Evolutionary conservation across 176 grass and related monocot species (phyloP), one percentile per base, ranked within the genome.

Genomic region (Saccharum spontaneum): DNA sequence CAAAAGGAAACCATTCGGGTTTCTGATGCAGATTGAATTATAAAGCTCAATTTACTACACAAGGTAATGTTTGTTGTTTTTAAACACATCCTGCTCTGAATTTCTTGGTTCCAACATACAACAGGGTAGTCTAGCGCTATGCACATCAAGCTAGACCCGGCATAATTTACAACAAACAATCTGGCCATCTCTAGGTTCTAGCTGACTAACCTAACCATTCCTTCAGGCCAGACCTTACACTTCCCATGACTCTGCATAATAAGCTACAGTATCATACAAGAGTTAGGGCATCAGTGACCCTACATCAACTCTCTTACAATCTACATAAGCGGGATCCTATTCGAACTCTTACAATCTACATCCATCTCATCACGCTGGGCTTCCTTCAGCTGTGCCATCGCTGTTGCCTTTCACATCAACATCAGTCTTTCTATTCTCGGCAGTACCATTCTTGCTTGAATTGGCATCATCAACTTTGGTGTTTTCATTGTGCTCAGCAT

Each of bases 81-180:
- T 5, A 41, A 41, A 8, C 7, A 28, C 23, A 9, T 14, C 9
- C 81, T 63, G 4, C 43, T 34, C 14, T 54, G 13, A 17, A 20
- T 68, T 36, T 17, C 15, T 67, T 67, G 65, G 13, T 39, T 49
- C 72, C 72, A 52, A 8, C 45, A 33, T 63, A 55, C 73, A 84
- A 22, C 67, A 43, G 24, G 11, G 17, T n/a, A 59, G 22, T 31
- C 38, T 49, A 71, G 64, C 22, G 12, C 24, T 64, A 18, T 60
- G 30, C 80, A 83, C 20, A 44, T 48, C 69, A 85, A 24, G n/a
- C n/a, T 41, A 83, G 43, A 34, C 3, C 23, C 36, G 10, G 64
- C 78, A 77, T 74, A 75, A 76, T 70, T 57, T 69, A 87, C 62
- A 69, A 87, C 61, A 68, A 18, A 61, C 45, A 60, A 57, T 22